Evolutionary conservation across 2,329 filamentous ascomycete species (phyloP), one percentile per base, ranked within the genome.

Genomic region (Thelonectria olida): DNA sequence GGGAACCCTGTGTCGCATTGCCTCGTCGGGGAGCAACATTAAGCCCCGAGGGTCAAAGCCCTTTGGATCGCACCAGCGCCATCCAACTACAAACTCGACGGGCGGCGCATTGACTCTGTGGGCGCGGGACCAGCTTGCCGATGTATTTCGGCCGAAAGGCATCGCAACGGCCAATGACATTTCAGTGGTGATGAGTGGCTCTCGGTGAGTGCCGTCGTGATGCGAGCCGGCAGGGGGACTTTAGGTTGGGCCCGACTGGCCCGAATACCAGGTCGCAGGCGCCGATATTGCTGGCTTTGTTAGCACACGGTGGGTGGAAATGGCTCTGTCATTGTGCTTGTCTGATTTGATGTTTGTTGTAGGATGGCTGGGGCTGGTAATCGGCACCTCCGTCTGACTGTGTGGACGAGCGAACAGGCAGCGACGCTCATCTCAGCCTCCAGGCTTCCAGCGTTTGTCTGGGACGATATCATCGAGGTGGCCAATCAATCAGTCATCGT

Each of bases 1-100:
- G 42, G 25, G 25, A 31, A 58, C 54, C 39, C 31, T 17, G 49
- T 54, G 55, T 54, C 48, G 54, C 45, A 27, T 47, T 48, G 27
- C 38, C 54, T 59, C 20, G 34, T 44, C 20, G 39, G 39, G 19
- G 19, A 44, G n/a, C n/a, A n/a, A 13, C 36, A 15, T 22, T 13
- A 19, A 44, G 10, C 6, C 39, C 38, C 39, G 19, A 44, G 19
- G 4, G 19, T 10, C 31, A 15, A 34, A 34, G 31, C 31, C n/a
- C n/a, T n/a, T n/a, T 15, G 31, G 12, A 34, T 34, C 31, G 31
- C 31, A n/a, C n/a, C n/a, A n/a, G n/a, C 31, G 12, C 31, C 7
- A 15, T 19, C 28, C 28, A 31, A 31, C 28, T 31, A 31, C 27
- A 7, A 31, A 31, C 27, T 7, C 27, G 7, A 31, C 25, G 6